Conservation (phyloP, 305 asterid species). For the Ajuga reptans region DNA sequence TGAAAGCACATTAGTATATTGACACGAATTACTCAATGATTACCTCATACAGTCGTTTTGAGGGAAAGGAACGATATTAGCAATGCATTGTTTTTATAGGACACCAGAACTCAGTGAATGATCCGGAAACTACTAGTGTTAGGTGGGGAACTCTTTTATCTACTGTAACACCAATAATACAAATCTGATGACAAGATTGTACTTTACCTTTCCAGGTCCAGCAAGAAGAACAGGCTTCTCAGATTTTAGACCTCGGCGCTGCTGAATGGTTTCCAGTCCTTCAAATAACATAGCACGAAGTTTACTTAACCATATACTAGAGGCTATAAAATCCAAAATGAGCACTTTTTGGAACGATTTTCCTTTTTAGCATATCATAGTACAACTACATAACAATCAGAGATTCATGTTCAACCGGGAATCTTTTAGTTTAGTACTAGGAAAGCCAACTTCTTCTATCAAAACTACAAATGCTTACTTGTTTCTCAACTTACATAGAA, state of each 20-base stretch:
- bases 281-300: conserved; percentile 11
- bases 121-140: no score
- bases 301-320: neutral
- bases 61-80: no score
- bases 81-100: neutral
- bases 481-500: neutral
- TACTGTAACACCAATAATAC: neutral
- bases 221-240: conserved; percentile 84
- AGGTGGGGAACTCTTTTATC: no score
- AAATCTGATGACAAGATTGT: neutral
- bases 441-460: neutral
- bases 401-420: neutral
- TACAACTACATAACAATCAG: neutral
- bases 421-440: neutral
- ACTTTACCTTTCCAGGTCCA: conserved; percentile 89
- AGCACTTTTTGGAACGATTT: neutral
- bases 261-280: conserved; percentile 81
- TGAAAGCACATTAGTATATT: no score
- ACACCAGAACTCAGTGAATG: neutral
- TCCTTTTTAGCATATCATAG: neutral
- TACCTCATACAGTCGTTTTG: no score
- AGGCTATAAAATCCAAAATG: neutral
- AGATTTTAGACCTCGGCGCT: conserved; percentile 61
- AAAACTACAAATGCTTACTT: no score
- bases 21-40: no score